Evolutionary conservation across 257 asterid species (phyloP), one percentile per base, ranked within the genome.

Genomic region (Fraxinus cuspidata): DNA sequence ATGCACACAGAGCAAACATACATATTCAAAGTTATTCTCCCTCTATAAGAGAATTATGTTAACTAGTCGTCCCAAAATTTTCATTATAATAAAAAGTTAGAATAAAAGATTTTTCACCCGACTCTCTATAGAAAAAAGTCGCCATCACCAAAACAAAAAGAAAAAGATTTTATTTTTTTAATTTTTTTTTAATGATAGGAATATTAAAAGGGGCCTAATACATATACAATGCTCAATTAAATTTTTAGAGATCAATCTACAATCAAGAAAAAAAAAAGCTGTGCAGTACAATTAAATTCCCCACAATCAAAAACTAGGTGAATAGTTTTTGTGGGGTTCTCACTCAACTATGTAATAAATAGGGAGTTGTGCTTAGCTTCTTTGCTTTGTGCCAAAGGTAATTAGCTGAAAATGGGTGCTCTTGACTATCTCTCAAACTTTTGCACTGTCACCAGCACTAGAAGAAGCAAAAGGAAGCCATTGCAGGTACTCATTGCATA

Each of bases 401-500:
- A 74, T 34, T n/a, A 35, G 28, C 64, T 29, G 72, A 75, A 83
- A 72, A 93, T 93, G 98, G 98, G 97, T 7, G 98, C 93, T 80
- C 96, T 93, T 58, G 97, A 93, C 77, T 93, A 91, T 86, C 88
- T 93, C 74, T 90, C 97, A 32, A 84, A 89, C 88, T 89, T 93
- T 73, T 93, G 94, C 84, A 87, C 91, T 75, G 90, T 87, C 84
- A 89, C 93, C 82, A 81, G 86, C 87, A 88, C 84, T 66, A 86
- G 91, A 82, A 79, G 87, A 76, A 72, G 65, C 85, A 93, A 68
- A 84, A 90, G 88, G 85, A 91, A 88, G 80, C 84, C 98, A 77
- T 82, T 91, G 87, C 98, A 93, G 97, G 98, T 93, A 85, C 29
- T n/a, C 82, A 77, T 35, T 66, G 19, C 19, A 60, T 18, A 15